Evolutionary conservation across 768 basidiomycete species (phyloP), one percentile per base, ranked within the genome.

Genomic region (Mrakia blollopis): DNA sequence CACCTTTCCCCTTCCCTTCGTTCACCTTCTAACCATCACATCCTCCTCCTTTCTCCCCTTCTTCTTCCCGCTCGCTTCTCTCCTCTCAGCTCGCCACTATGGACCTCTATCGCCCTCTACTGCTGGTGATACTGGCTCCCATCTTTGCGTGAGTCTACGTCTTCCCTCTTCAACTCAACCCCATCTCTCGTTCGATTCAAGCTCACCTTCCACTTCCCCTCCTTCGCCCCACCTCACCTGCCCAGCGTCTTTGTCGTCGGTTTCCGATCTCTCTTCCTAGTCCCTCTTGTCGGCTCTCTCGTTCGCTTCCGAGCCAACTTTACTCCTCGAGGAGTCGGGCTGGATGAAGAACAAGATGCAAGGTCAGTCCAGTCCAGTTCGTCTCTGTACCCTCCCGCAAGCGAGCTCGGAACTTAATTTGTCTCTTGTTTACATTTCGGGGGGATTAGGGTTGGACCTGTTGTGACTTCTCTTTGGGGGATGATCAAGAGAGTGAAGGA

Each of bases 301-400:
- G 73, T 78, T n/a, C 73, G 78, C 14, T 78, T 74, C 82, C 87
- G 92, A 83, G 91, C 91, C 41, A 92, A 93, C 81, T 93, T 91
- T 85, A 92, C 91, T 81, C 92, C 92, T 3, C 91, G 91, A 83
- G 91, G 90, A 50, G 88, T 94, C 57, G 91, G 90, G 72, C 86
- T 93, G 8, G 62, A 63, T 57, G 92, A 93, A 82, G 85, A 87
- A 41, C 91, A 92, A 81, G 91, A 90, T 44, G 89, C 87, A 67
- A 30, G 62, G 62, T 63, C 10, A 35, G 62, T 63, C 28, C 44
- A 44, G 44, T 57, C 25, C 7, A 44, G 5, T 6, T 11, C n/a
- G 5, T 57, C 57, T 28, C 10, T 32, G 32, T 13, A 16, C n/a
- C 13, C 61, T 32, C 62, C 30, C 62, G 62, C 62, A 63, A 37